Conservation (phyloP, 805 yeast genomes). For the Tetrapisispora nanseiensis region DNA sequence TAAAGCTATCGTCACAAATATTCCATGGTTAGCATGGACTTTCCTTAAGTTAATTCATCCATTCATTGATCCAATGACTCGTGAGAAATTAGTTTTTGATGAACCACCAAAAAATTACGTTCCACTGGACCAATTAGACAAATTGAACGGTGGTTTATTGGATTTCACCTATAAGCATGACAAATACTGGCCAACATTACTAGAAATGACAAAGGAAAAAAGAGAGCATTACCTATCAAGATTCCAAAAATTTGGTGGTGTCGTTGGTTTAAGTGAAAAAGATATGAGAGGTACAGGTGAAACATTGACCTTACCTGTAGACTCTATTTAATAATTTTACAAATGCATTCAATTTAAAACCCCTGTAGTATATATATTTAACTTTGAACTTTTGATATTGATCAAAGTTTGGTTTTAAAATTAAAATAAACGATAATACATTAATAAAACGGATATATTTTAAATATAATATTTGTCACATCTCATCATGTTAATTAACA, state of each 20-base stretch:
- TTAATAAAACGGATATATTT: no score
- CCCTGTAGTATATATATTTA: not conserved
- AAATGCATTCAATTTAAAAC: not conserved
- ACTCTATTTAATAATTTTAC: not conserved
- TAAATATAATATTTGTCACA: no score
- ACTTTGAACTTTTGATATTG: no score
- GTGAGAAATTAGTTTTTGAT: conserved; percentile 86
- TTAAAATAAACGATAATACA: no score
- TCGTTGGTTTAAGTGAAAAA: conserved; percentile 71
- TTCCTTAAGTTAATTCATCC: conserved; percentile 88
- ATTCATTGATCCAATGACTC: conserved; percentile 89
- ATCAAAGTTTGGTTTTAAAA: no score
- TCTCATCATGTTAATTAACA: no score
- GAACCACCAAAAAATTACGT: conserved; percentile 81
- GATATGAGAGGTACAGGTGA: conserved; percentile 52
- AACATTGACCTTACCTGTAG: conserved; percentile 21
- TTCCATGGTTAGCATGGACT: conserved; percentile 91
- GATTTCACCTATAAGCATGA: conserved; percentile 78
- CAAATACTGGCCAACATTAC: conserved; percentile 67
- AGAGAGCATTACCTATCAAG: conserved; percentile 56
- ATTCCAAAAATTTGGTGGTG: conserved; percentile 59
- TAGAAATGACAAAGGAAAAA: conserved; percentile 48
- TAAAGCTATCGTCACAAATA: conserved; percentile 80
- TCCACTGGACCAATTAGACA: conserved; percentile 71
- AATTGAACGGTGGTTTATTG: conserved; percentile 74